phyloP scores from a whole-genome alignment of 2,329 filamentous ascomycete species.

The Boeremia exigua region DNA sequence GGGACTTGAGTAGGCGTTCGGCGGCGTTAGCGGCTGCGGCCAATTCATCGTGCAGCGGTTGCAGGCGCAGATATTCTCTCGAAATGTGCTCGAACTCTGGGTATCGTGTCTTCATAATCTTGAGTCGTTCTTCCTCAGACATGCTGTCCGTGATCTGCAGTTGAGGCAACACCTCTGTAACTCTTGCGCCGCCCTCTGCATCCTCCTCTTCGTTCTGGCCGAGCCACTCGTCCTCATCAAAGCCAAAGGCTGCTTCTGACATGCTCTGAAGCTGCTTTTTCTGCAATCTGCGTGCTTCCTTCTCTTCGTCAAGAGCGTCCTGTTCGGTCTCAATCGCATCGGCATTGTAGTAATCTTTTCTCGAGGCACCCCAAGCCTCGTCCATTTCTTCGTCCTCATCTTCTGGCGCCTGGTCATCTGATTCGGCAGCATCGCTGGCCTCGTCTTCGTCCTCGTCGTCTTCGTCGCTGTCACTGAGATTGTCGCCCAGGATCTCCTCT shows the following conservation, averaged over 20 bases:
- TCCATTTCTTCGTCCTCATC: conserved; percentile 64
- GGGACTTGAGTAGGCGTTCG: conserved; percentile 49
- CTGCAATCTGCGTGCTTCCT: conserved; percentile 85
- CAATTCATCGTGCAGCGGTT: conserved; percentile 66
- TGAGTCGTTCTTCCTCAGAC: conserved; percentile 73
- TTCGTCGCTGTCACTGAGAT: conserved; percentile 56
- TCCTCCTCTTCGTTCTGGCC: conserved; percentile 58
- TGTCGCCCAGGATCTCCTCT: conserved; percentile 66
- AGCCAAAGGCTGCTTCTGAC: conserved; percentile 90
- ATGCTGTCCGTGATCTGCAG: conserved; percentile 82
- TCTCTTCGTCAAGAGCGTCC: conserved; percentile 88
- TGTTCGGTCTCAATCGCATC: conserved; percentile 75
- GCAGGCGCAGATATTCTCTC: conserved; percentile 77
- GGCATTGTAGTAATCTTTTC: conserved; percentile 90
- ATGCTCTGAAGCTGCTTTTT: conserved; percentile 90
- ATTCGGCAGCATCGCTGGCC: conserved; percentile 41
- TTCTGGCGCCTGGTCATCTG: conserved; percentile 52
- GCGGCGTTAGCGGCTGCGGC: conserved; percentile 64
- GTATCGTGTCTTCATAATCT: conserved; percentile 79
- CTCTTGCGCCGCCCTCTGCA: conserved; percentile 59
- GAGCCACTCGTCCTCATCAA: conserved; percentile 88
- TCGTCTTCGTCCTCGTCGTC: conserved; percentile 41
- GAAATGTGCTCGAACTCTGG: conserved; percentile 90
- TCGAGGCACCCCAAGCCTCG: conserved; percentile 85
- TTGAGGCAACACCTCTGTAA: conserved; percentile 87